A percentile compares a stretch with the other conserved stretches of the same genome.
Conservation (phyloP, 225 moss, liverwort and hornwort genomes). For the Ulota crispa region DNA sequence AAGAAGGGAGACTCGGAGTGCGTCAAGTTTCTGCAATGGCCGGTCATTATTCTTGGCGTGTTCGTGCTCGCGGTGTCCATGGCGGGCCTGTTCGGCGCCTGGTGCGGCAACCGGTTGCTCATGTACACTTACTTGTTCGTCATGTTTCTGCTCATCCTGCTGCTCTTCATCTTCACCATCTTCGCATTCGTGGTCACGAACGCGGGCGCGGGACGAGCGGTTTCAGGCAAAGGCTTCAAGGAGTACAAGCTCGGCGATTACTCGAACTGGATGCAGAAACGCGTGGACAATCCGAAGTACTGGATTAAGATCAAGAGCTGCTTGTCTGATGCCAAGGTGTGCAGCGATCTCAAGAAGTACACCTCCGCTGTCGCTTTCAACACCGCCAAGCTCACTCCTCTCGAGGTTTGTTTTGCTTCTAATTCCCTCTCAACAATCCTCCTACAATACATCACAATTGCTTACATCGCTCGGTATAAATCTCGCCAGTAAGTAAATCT, state of each 20-base stretch:
- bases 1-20: slow-evolving; percentile 69
- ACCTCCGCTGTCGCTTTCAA: slow-evolving; percentile 54
- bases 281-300: slow-evolving; percentile 64
- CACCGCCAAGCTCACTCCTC: slow-evolving; percentile 67
- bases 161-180: slow-evolving; percentile 80
- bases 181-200: slow-evolving; percentile 95
- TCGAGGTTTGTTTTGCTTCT: slow-evolving; percentile 49
- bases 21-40: slow-evolving; percentile 89
- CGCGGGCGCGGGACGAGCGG: slow-evolving; percentile 72
- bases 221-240: slow-evolving; percentile 84
- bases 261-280: slow-evolving; percentile 81
- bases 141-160: slow-evolving; percentile 84
- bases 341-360: slow-evolving; percentile 61
- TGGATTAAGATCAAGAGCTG: slow-evolving; percentile 89
- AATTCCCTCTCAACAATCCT: not conserved
- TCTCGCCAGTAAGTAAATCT: not conserved
- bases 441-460: not conserved
- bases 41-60: slow-evolving; percentile 77
- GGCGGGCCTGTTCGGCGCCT: slow-evolving; percentile 68
- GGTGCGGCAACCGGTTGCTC: slow-evolving; percentile 59
- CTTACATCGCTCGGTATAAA: not conserved
- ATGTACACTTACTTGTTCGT: slow-evolving; percentile 70
- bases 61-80: slow-evolving; percentile 71
- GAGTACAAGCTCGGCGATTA: slow-evolving; percentile 93
- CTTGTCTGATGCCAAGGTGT: slow-evolving; percentile 68